A percentile compares a stretch with the other conserved stretches of the same genome.
These are phyloP conservation scores for Mucor irregularis DNA, from an alignment of 371 early-diverging fungal genomes.

Conservation along the genomic window DNA sequence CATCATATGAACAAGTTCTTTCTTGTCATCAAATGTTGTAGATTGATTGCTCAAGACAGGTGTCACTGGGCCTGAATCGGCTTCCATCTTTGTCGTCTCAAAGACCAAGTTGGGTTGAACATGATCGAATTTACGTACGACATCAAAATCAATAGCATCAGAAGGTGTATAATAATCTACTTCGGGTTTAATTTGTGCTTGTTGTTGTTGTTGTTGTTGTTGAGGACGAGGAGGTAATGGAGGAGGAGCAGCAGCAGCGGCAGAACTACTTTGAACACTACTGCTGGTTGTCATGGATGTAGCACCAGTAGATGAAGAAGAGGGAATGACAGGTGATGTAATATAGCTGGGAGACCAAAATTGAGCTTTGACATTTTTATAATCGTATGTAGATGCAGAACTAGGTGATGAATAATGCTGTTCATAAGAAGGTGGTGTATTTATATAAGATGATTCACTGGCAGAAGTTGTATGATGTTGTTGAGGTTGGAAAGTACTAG, in stretches of 20 bases:
- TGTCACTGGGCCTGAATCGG: not conserved
- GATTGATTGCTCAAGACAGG: conserved; percentile 5
- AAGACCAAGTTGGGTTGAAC: conserved; percentile 15
- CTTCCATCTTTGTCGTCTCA: conserved; percentile 23
- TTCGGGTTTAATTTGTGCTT: too few species aligned
- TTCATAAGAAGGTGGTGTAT: conserved; percentile 10
- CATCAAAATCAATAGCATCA: conserved; percentile 16
- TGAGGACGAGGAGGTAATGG: not conserved
- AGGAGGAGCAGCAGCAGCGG: not conserved
- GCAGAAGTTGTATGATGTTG: not conserved
- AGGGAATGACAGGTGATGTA: conserved; percentile 7
- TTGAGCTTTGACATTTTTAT: not conserved
- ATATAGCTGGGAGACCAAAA: conserved; percentile 25
- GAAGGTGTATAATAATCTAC: conserved; percentile 14
- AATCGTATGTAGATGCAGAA: not conserved
- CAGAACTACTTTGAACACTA: too few species aligned
- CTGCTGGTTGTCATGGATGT: too few species aligned
- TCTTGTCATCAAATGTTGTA: conserved; percentile 20
- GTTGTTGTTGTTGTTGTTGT: not conserved
- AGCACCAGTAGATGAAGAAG: too few species aligned
- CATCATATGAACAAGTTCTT: conserved; percentile 39
- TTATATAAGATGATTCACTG: conserved; percentile 6
- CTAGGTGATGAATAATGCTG: not conserved
- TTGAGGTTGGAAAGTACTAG: not conserved
- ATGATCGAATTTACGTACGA: not conserved